Base-by-base conservation (phyloP, 2,329 filamentous ascomycete species). In the Achaetomium macrosporum region DNA sequence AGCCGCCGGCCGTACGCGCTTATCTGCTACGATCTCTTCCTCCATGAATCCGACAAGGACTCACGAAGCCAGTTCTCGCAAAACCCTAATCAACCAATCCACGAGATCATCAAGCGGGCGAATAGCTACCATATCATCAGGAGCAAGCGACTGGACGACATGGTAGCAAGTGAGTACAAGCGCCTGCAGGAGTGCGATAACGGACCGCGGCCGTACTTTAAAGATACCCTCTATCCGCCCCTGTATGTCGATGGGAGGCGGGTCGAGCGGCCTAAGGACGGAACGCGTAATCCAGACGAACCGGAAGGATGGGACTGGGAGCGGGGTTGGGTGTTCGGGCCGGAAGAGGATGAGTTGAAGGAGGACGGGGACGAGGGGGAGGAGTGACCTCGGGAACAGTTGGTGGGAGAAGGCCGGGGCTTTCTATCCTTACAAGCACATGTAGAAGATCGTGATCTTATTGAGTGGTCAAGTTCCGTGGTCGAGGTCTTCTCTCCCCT, bases 261-360 rank as follows among this genome's bases (percentile, higher is more conserved):
- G 16, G n/a, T 48, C 16, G 46, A 48, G 37, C 15, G 25, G 46
- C n/a, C 36, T 10, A 48, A 48, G 37, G 36, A 48, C 25, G 46
- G 46, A 15, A 41, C 20, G 16, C 46, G 11, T 16, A n/a, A 48
- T 35, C 37, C 46, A 4, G 46, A 48, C 20, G 46, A 48, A 31
- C 46, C 46, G 25, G 46, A 41, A 33, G 46, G 46, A 10, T 48
- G 46, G 46, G 46, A 48, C 36, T 48, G 46, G 46, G 36, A 48
- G 44, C 44, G 33, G 44, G 44, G 17, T 13, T 36, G 19, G 25
- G 25, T 25, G 33, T 37, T 47, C 13, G 33, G 13, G 35, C 19
- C 35, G 35, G 44, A 37, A 25, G 33, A 47, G 35, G 25, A 25
- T 25, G 25, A 25, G 25, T 25, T 25, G 25, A 25, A 25, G 25